A percentile compares a stretch with the other conserved stretches of the same genome.
phyloP scores from a whole-genome alignment of 116 monocot genomes.

The Papilionanthe hybrid region DNA sequence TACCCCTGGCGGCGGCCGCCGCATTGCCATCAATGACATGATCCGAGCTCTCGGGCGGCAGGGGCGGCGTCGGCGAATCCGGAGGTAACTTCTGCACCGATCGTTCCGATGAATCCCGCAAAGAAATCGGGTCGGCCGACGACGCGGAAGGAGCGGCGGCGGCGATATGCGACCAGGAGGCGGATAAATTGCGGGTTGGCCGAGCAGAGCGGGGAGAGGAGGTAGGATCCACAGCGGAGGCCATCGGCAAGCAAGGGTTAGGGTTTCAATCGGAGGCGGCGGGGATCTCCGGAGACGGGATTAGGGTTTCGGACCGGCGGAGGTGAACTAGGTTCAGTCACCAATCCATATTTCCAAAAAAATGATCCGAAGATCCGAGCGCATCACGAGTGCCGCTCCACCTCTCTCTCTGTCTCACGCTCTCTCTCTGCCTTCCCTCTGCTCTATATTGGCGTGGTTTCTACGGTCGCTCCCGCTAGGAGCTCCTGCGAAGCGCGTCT shows the following conservation, averaged over 20 bases:
- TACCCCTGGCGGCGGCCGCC: not conserved
- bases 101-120: not conserved
- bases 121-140: not conserved
- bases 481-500: not conserved
- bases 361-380: not conserved
- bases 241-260: not conserved
- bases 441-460: not conserved
- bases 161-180: conserved; percentile 8
- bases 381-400: not conserved
- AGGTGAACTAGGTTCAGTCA: not conserved
- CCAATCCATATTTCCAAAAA: not conserved
- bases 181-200: not conserved
- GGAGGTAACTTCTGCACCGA: not conserved
- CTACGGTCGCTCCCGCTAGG: not conserved
- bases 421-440: not conserved
- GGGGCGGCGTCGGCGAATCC: conserved; percentile 4
- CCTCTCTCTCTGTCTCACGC: not conserved
- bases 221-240: not conserved
- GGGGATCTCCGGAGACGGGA: too few relatives aligned
- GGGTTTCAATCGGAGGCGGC: not conserved
- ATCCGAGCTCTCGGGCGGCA: not conserved
- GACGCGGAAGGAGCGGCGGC: not conserved
- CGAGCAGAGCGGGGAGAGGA: not conserved
- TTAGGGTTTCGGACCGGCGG: not conserved
- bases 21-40: conserved; percentile 11